Evolutionary conservation across 305 asterid genomes (phyloP).

Genomic region (Coffea humblotiana): DNA sequence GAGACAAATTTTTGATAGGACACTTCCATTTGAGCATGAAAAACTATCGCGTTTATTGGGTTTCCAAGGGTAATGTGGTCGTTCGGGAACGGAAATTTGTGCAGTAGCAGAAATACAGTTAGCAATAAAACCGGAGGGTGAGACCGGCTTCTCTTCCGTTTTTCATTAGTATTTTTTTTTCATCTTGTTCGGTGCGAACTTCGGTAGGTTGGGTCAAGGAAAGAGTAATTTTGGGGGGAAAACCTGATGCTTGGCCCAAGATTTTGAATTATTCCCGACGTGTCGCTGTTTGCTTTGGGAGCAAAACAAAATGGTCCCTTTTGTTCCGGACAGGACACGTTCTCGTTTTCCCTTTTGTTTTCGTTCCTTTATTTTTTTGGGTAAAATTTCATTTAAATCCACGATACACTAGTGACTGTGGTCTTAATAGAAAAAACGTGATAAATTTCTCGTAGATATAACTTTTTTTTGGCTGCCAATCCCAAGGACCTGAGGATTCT

Average conservation of each 20-base stretch:
- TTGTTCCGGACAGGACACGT: background rate
- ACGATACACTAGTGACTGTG: background rate
- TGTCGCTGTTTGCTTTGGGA: constrained; percentile 2
- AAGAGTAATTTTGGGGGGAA: constrained; percentile 25
- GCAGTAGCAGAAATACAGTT: no score
- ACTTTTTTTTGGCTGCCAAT: no score
- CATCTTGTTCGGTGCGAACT: no score
- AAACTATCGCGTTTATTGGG: background rate
- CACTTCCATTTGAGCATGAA: background rate
- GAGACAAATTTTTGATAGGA: no score
- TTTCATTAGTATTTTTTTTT: no score
- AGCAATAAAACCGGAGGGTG: background rate
- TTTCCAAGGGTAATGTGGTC: background rate
- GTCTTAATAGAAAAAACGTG: no score
- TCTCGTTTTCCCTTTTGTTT: background rate
- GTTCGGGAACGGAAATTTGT: background rate
- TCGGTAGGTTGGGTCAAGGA: background rate
- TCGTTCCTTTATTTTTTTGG: background rate
- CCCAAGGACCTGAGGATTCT: no score
- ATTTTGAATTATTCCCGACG: constrained; percentile 22
- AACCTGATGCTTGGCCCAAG: background rate
- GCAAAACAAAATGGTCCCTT: background rate
- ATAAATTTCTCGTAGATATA: no score
- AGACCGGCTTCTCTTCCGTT: background rate
- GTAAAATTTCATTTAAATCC: background rate